Conservation (phyloP, 148 eudicot genomes). For the Silene conica region DNA sequence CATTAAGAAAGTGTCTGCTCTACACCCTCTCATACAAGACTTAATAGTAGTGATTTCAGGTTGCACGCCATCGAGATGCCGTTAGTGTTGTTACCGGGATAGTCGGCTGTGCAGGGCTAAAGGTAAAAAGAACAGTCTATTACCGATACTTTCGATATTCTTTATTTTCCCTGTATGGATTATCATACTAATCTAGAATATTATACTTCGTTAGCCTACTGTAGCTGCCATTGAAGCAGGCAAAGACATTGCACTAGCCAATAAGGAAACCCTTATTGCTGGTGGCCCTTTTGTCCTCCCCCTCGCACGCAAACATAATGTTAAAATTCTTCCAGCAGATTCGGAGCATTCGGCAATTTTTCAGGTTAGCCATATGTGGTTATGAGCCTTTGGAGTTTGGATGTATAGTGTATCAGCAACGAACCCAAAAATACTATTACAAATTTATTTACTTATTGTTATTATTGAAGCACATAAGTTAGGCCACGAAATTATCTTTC, state of each 20-base stretch:
- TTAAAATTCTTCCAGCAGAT: constrained; percentile 99
- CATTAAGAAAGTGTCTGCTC: no score
- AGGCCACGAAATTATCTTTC: no score
- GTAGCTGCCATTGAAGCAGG: constrained; percentile 99
- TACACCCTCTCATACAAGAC: neutral
- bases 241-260: constrained; percentile 93
- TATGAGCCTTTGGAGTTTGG: neutral
- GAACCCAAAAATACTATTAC: no score
- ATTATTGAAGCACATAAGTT: no score
- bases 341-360: constrained; percentile 99
- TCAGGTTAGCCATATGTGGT: constrained; percentile 47
- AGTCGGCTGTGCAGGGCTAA: constrained; percentile 97
- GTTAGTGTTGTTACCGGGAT: constrained; percentile 92
- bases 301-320: constrained; percentile 91
- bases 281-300: constrained; percentile 99
- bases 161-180: neutral
- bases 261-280: constrained; percentile 96
- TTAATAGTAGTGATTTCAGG: constrained; percentile 40
- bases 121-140: constrained; percentile 36
- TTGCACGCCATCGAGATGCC: constrained; percentile 98
- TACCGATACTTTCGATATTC: neutral
- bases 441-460: no score
- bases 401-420: no score
- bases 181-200: constrained; percentile 7
- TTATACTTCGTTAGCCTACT: constrained; percentile 57